These are phyloP conservation scores for Russula ochroleuca DNA, from an alignment of 768 basidiomycete species.

Conservation along the genomic window DNA sequence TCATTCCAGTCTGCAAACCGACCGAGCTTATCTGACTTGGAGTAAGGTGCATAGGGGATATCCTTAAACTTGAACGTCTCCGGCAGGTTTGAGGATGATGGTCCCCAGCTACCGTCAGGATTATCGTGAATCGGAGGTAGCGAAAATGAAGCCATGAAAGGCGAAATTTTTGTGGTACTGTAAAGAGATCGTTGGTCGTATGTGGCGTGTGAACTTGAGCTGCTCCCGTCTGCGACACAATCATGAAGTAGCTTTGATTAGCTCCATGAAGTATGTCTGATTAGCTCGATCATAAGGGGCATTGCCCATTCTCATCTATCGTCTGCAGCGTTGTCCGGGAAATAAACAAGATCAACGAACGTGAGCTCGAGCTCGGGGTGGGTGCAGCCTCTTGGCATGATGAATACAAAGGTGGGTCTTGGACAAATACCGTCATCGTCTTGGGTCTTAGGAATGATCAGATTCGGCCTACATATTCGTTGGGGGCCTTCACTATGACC, in stretches of 20 bases:
- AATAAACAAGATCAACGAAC: slow-evolving; percentile 90
- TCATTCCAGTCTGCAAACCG: slow-evolving; percentile 99
- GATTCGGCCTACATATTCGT: slow-evolving; percentile 96
- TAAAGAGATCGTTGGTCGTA: background rate
- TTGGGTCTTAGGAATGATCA: slow-evolving; percentile 30
- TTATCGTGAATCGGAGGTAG: slow-evolving; percentile 88
- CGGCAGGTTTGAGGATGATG: slow-evolving; percentile 77
- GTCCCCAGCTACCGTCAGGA: slow-evolving; percentile 91
- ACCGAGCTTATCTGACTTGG: slow-evolving; percentile 97
- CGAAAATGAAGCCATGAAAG: slow-evolving; percentile 69
- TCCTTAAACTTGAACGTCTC: slow-evolving; percentile 96
- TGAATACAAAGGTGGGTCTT: slow-evolving; percentile 72
- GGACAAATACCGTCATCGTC: background rate
- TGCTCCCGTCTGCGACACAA: slow-evolving; percentile 1
- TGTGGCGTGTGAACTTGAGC: slow-evolving; percentile 26
- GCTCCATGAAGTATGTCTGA: slow-evolving; percentile 53
- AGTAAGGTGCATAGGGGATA: slow-evolving; percentile 97
- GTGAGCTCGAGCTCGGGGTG: slow-evolving; percentile 75
- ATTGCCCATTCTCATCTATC: slow-evolving; percentile 26
- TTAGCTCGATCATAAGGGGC: background rate
- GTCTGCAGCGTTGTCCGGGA: slow-evolving; percentile 77
- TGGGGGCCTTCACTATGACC: slow-evolving; percentile 80
- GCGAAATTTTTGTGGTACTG: background rate
- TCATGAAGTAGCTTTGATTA: slow-evolving; percentile 63
- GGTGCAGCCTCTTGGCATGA: slow-evolving; percentile 88